phyloP scores from a whole-genome alignment of 2,329 filamentous ascomycete species.

The Thelonectria rubi region DNA sequence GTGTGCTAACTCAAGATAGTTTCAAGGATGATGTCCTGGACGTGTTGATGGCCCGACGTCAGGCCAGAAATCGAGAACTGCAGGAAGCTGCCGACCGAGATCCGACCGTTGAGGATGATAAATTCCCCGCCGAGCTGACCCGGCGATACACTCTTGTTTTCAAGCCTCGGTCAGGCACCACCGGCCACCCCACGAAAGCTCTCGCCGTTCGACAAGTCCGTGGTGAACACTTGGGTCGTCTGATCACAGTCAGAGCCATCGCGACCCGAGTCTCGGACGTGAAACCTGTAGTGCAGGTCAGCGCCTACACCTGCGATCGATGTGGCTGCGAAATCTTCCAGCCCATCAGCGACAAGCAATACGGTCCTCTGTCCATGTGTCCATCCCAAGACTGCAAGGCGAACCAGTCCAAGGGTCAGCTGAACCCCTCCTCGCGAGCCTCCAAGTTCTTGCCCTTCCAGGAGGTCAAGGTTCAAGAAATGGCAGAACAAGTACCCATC shows the following conservation, averaged over 20 bases:
- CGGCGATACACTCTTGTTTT: slow-evolving; percentile 96
- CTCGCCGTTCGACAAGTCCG: slow-evolving; percentile 93
- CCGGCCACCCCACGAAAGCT: slow-evolving; percentile 68
- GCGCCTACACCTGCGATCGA: slow-evolving; percentile 96
- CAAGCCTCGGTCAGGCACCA: slow-evolving; percentile 83
- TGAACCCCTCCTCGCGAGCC: slow-evolving; percentile 93
- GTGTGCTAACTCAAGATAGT: slow-evolving; percentile 52
- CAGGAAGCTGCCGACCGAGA: slow-evolving; percentile 73
- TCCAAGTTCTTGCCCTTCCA: slow-evolving; percentile 98
- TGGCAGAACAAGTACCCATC: slow-evolving; percentile 98
- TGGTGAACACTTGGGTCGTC: slow-evolving; percentile 88
- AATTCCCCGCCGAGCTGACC: slow-evolving; percentile 91
- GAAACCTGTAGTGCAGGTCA: slow-evolving; percentile 96
- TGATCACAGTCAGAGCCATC: slow-evolving; percentile 95
- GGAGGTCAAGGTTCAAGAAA: slow-evolving; percentile 97
- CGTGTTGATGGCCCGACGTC: slow-evolving; percentile 92
- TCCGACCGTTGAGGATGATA: slow-evolving; percentile 72
- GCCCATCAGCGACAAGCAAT: slow-evolving; percentile 90
- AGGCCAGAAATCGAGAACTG: slow-evolving; percentile 83
- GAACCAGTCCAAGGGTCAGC: slow-evolving; percentile 92
- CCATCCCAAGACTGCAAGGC: slow-evolving; percentile 88
- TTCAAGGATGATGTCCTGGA: slow-evolving; percentile 99
- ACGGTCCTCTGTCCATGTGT: slow-evolving; percentile 85
- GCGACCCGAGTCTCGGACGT: slow-evolving; percentile 96
- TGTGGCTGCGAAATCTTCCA: slow-evolving; percentile 99